Conservation (phyloP, 2,329 filamentous ascomycete species). For the Diaporthe eres region DNA sequence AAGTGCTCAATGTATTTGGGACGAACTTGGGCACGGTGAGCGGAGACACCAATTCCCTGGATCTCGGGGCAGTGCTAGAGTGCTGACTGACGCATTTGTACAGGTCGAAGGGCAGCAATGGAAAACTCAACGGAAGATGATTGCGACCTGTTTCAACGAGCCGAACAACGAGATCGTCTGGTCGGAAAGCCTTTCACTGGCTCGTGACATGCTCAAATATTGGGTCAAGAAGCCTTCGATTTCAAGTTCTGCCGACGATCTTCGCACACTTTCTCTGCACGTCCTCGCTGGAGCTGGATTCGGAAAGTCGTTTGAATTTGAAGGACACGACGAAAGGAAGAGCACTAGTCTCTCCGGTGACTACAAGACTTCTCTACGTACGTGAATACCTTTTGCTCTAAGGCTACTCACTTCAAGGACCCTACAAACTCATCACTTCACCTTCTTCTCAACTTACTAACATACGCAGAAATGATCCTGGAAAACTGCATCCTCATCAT, state of each 20-base stretch:
- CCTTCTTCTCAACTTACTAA: too few species aligned
- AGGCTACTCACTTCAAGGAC: too few species aligned
- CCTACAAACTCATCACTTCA: too few species aligned
- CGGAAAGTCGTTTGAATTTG: slow-evolving; percentile 40
- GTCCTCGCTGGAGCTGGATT: slow-evolving; percentile 25
- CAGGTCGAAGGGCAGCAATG: slow-evolving; percentile 18
- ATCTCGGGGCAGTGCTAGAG: too few species aligned
- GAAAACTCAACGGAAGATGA: slow-evolving; percentile 22
- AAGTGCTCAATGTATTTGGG: too few species aligned
- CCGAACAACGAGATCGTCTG: slow-evolving; percentile 31
- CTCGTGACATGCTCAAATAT: slow-evolving; percentile 27
- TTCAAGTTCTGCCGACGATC: slow-evolving; percentile 8
- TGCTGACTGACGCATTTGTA: too few species aligned
- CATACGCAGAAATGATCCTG: slow-evolving; percentile 38
- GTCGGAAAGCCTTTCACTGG: slow-evolving; percentile 1
- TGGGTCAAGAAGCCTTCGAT: not conserved
- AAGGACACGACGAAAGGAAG: slow-evolving; percentile 40
- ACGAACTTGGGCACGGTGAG: too few species aligned
- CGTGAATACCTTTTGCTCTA: too few species aligned
- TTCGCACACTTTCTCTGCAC: slow-evolving; percentile 25
- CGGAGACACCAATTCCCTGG: too few species aligned
- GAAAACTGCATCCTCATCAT: slow-evolving; percentile 49
- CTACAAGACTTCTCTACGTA: slow-evolving; percentile 24
- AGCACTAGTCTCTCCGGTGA: too few species aligned
- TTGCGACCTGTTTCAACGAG: slow-evolving; percentile 26